phyloP scores from a whole-genome alignment of 306 rosid genomes.

The Prunus dulcis region DNA sequence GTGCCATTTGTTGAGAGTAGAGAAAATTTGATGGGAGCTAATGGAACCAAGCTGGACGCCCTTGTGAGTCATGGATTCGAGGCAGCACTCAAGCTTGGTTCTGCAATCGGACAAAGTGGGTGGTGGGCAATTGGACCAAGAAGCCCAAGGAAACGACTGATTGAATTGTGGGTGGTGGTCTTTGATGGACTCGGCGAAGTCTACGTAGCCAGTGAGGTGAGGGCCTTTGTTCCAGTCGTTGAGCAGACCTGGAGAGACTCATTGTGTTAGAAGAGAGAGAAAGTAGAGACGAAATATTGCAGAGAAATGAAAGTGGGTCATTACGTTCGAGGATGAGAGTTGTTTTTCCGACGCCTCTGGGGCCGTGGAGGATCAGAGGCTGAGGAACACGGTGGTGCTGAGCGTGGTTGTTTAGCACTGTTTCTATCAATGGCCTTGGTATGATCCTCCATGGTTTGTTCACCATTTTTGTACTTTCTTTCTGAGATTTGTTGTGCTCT shows the following conservation, averaged over 20 bases:
- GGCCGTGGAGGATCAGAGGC: constrained; percentile 87
- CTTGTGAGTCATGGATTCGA: constrained; percentile 71
- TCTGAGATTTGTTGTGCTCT: background rate
- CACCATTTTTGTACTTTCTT: constrained; percentile 34
- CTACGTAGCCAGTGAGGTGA: constrained; percentile 86
- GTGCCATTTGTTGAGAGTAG: constrained; percentile 69
- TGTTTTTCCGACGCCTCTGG: constrained; percentile 92
- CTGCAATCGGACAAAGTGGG: constrained; percentile 60
- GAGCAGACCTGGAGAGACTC: constrained; percentile 53
- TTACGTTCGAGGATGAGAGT: constrained; percentile 83
- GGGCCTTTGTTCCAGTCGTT: constrained; percentile 78
- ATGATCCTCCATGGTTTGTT: constrained; percentile 75
- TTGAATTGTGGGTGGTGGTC: constrained; percentile 43
- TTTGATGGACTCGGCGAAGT: constrained; percentile 68
- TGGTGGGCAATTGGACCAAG: constrained; percentile 66
- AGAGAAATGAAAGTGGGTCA: background rate
- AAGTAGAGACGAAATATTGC: background rate
- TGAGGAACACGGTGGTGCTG: constrained; percentile 87
- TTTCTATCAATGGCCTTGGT: constrained; percentile 79
- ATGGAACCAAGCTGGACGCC: constrained; percentile 65
- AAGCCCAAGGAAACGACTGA: constrained; percentile 72
- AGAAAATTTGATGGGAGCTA: constrained; percentile 63
- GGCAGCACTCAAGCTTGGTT: constrained; percentile 55
- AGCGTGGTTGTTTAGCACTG: constrained; percentile 82
- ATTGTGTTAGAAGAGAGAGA: background rate